Evolutionary conservation across 805 yeast species (phyloP), one percentile per base, ranked within the genome.

Genomic region (Phaffomyces antillensis): DNA sequence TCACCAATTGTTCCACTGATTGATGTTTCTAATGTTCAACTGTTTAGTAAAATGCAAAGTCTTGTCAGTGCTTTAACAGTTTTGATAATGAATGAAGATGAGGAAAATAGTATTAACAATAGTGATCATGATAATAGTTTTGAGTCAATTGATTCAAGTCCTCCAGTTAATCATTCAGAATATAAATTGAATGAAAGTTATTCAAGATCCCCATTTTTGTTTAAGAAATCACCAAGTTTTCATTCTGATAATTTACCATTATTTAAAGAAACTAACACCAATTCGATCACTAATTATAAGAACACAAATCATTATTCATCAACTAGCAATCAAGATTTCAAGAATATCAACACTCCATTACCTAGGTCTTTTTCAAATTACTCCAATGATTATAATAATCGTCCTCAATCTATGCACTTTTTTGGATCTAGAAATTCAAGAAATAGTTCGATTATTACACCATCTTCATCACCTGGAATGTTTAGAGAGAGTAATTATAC

Each of bases 11-110:
- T 61, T 31, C 39, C 64, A 11, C 45, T 63, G 36, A 62, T 62
- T 9, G 68, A 63, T 41, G 34, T 54, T 0, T 56, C 63, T 1
- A 52, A 62, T 12, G 39, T 56, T 6, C 51, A 50, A 8, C 40
- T 65, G 4, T 61, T 58, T 40, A 51, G 61, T n/a, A 55, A 53
- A 42, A 59, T 67, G 53, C 72, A 68, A 44, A 53, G 44, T 13
- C 44, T 64, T 31, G 62, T 68, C 3, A 53, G 58, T 32, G 46
- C 66, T 0, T 43, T 66, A 38, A 62, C 69, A 7, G 55, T 62
- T 9, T 47, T 65, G 41, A 56, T 66, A 13, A 60, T 65, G 58
- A 50, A 54, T 30, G 59, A 53, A 20, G 56, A 52, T 6, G 60
- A 52, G 15, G 42, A 40, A 7, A 34, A 39, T 33, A 39, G 36